phyloP scores from a whole-genome alignment of 2,329 filamentous ascomycete species.

The Coniochaeta ligniaria region DNA sequence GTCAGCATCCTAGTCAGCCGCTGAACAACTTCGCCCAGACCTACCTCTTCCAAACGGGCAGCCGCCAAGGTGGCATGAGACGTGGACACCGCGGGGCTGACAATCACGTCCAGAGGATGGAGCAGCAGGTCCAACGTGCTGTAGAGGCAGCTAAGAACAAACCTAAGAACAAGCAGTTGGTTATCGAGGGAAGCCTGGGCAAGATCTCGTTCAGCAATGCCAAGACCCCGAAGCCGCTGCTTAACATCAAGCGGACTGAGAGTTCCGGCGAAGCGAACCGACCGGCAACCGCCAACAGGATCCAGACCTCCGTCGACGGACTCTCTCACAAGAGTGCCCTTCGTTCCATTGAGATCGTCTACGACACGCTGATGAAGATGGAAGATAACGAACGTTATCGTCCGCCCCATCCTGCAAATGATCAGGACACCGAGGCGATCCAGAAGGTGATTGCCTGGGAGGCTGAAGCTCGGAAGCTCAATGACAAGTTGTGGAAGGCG shows the following conservation, averaged over 20 bases:
- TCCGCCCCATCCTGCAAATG: constrained; percentile 55
- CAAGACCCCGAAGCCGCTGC: constrained; percentile 88
- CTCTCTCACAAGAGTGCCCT: constrained; percentile 78
- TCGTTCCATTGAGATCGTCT: constrained; percentile 82
- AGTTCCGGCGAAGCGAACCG: constrained; percentile 51
- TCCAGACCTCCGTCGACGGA: constrained; percentile 29
- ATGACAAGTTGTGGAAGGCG: constrained; percentile 73
- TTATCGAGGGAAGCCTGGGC: constrained; percentile 90
- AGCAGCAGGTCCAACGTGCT: constrained; percentile 94
- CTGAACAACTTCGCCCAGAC: constrained; percentile 96
- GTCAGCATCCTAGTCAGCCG: constrained; percentile 87
- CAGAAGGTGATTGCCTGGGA: constrained; percentile 76
- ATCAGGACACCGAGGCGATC: constrained; percentile 59
- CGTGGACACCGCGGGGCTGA: constrained; percentile 78
- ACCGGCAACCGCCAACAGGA: constrained; percentile 39
- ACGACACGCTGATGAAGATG: constrained; percentile 81
- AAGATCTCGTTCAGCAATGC: constrained; percentile 99
- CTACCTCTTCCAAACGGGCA: constrained; percentile 91
- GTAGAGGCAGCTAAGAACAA: constrained; percentile 96
- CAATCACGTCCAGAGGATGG: constrained; percentile 98
- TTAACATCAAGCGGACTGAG: constrained; percentile 90
- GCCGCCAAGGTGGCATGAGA: constrained; percentile 66
- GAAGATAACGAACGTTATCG: constrained; percentile 86
- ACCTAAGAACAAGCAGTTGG: constrained; percentile 94
- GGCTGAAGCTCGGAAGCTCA: constrained; percentile 62